These are phyloP conservation scores for Colletotrichum aenigma DNA, from an alignment of 2,329 filamentous ascomycete species.

Conservation along the genomic window DNA sequence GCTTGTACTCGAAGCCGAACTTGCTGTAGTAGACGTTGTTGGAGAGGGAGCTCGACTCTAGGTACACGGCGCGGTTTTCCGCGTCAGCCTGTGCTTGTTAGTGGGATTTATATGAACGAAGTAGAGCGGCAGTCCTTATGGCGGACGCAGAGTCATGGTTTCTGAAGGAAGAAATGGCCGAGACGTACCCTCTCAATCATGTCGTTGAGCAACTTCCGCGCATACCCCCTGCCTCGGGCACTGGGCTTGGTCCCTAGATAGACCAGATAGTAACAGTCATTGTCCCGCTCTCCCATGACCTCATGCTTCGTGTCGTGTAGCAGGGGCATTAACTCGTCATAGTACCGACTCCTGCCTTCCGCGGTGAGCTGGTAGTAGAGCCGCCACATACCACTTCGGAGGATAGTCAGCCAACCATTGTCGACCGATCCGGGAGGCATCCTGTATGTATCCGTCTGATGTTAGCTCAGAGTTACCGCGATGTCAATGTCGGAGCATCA, in stretches of 20 bases:
- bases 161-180: constrained; percentile 9
- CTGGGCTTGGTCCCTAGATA: constrained; percentile 79
- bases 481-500: not conserved
- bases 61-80: constrained; percentile 72
- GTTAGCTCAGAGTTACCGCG: not conserved
- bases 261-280: constrained; percentile 79
- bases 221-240: constrained; percentile 75
- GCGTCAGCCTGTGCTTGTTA: constrained; percentile 61
- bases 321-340: constrained; percentile 76
- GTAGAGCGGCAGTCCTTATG: not conserved
- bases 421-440: constrained; percentile 76
- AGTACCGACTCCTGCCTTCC: constrained; percentile 77
- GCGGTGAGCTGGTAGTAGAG: constrained; percentile 74
- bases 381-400: constrained; percentile 80
- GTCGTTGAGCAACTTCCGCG: constrained; percentile 71
- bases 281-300: constrained; percentile 70
- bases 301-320: constrained; percentile 74
- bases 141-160: not conserved
- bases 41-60: constrained; percentile 74
- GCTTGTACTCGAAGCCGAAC: constrained; percentile 73
- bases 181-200: constrained; percentile 66
- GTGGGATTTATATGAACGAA: not conserved
- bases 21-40: constrained; percentile 77
- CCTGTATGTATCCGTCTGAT: constrained; percentile 47
- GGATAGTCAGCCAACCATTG: constrained; percentile 73